Evolutionary conservation across 495 filamentous ascomycete genomes (phyloP).

Genomic region (Astrocystis sublimbata): DNA sequence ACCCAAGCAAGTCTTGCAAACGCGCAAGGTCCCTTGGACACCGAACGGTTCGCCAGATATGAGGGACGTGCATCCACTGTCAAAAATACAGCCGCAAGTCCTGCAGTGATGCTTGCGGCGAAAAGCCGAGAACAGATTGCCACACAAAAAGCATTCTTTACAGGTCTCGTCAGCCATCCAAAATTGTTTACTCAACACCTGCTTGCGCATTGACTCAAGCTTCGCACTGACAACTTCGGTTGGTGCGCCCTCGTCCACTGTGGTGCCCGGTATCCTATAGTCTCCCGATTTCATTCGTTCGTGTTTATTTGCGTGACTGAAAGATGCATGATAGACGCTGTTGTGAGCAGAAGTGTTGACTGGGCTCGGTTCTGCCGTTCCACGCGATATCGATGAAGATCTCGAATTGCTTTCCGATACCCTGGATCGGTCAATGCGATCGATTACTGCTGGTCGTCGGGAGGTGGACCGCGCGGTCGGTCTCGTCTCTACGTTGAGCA

Average conservation of each 20-base stretch:
- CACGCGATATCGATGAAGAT: constrained; percentile 63
- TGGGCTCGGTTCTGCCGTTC: constrained; percentile 52
- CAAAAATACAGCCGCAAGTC: constrained; percentile 93
- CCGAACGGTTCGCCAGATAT: constrained; percentile 85
- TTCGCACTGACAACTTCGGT: constrained; percentile 61
- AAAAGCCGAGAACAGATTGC: constrained; percentile 87
- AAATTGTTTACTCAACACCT: constrained; percentile 87
- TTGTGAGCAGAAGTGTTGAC: constrained; percentile 58
- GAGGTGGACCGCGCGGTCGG: constrained; percentile 27
- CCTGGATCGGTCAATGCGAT: constrained; percentile 49
- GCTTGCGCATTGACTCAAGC: constrained; percentile 72
- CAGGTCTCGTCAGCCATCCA: constrained; percentile 99
- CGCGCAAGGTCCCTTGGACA: constrained; percentile 80
- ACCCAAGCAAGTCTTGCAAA: constrained; percentile 91
- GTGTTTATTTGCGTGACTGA: constrained; percentile 45
- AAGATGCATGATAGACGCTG: constrained; percentile 53
- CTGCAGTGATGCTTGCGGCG: constrained; percentile 96
- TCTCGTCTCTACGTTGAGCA: constrained; percentile 25
- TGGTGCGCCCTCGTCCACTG: constrained; percentile 56
- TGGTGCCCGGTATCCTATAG: constrained; percentile 55
- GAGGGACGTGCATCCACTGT: constrained; percentile 90
- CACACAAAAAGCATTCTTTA: constrained; percentile 94
- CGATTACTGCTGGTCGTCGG: constrained; percentile 48
- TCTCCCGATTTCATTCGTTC: constrained; percentile 45
- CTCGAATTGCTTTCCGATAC: constrained; percentile 53